These are phyloP conservation scores for Micromonas commoda DNA, from an alignment of 139 green algal genomes.

Conservation along the genomic window DNA sequence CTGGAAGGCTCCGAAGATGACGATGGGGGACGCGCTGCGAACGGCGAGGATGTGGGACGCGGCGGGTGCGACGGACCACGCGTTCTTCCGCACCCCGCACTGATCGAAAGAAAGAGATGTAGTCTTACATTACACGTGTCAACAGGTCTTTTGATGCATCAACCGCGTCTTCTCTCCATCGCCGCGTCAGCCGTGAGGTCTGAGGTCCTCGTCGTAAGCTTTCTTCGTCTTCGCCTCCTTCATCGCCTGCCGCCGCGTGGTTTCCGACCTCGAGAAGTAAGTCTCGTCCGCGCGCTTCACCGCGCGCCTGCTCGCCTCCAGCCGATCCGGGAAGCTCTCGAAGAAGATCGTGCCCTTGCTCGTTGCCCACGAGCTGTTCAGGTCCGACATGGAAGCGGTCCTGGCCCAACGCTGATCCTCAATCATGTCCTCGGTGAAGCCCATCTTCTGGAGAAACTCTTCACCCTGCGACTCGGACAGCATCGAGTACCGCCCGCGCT, in stretches of 20 bases:
- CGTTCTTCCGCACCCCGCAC: background rate
- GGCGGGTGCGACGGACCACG: background rate
- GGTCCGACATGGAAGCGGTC: background rate
- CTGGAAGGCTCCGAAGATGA: background rate
- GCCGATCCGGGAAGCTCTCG: background rate
- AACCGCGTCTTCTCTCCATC: too few species aligned
- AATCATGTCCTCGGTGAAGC: conserved; percentile 14
- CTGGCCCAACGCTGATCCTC: background rate
- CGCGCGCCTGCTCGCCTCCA: background rate
- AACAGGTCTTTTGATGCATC: background rate
- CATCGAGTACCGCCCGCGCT: background rate
- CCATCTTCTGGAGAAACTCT: background rate
- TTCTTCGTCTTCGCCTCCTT: too few species aligned
- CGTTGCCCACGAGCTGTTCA: conserved; percentile 5
- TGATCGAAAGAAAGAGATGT: background rate
- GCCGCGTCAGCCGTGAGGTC: too few species aligned
- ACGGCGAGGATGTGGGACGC: background rate
- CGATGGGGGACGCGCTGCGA: background rate
- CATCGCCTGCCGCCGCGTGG: too few species aligned
- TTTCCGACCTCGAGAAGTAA: too few species aligned
- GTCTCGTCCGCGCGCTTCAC: too few species aligned
- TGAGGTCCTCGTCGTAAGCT: too few species aligned
- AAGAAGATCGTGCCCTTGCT: background rate
- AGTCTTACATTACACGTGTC: background rate
- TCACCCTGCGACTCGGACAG: background rate